Percentiles rank a stretch among this genome's conserved stretches.
These are phyloP conservation scores for Lodderomyces metapsilosis DNA, from an alignment of 1,139 yeast genomes.

Conservation along the genomic window DNA sequence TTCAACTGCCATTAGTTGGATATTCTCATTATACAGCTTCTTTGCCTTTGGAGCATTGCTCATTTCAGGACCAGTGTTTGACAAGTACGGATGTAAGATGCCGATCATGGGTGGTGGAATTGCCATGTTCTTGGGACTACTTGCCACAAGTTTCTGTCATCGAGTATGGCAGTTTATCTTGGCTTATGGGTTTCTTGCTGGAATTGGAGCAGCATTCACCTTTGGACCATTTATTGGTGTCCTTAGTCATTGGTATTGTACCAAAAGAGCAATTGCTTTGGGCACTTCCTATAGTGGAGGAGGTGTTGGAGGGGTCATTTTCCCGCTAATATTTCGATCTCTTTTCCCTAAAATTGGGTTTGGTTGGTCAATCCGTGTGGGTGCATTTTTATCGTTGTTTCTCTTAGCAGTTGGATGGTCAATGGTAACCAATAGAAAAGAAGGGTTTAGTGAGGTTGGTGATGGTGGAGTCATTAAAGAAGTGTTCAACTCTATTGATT, in stretches of 20 bases:
- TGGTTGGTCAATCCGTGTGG: slow-evolving; percentile 29
- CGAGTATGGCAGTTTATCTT: slow-evolving; percentile 27
- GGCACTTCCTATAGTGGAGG: slow-evolving; percentile 29
- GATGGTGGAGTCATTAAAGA: slow-evolving; percentile 14
- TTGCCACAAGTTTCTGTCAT: slow-evolving; percentile 22
- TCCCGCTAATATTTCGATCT: slow-evolving; percentile 23
- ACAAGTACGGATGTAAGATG: slow-evolving; percentile 21
- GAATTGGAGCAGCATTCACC: slow-evolving; percentile 26
- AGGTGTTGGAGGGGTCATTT: slow-evolving; percentile 28
- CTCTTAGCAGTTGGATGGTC: slow-evolving; percentile 18
- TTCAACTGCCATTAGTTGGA: slow-evolving; percentile 31
- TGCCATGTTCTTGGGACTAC: slow-evolving; percentile 21
- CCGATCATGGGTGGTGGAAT: slow-evolving; percentile 20
- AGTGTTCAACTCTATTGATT: slow-evolving; percentile 25
- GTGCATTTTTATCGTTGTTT: slow-evolving; percentile 22
- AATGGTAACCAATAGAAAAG: slow-evolving; percentile 22
- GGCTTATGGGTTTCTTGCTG: slow-evolving; percentile 24
- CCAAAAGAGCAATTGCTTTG: slow-evolving; percentile 23
- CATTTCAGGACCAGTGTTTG: slow-evolving; percentile 32
- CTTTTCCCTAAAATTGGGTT: slow-evolving; percentile 26
- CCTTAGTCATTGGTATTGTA: slow-evolving; percentile 24
- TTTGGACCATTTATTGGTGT: slow-evolving; percentile 25
- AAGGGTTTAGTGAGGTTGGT: slow-evolving; percentile 17
- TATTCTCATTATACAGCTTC: slow-evolving; percentile 31
- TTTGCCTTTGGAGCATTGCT: slow-evolving; percentile 26